Percentiles rank a stretch among this genome's conserved stretches.
Evolutionary conservation across 129 eudicot genomes (phyloP).

Genomic region (Solidago caesia): DNA sequence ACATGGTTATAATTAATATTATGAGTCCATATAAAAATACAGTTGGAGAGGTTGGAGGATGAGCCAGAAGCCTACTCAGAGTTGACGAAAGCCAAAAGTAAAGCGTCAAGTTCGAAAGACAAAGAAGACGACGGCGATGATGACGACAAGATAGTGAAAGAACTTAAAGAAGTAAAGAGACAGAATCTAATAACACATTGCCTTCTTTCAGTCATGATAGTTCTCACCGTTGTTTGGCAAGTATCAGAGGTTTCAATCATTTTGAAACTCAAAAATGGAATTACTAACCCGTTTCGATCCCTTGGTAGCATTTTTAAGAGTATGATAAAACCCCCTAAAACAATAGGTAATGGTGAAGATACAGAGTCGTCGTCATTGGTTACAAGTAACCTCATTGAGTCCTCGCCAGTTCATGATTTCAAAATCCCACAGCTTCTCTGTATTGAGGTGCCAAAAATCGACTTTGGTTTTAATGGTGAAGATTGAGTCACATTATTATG

Average conservation of each 20-base stretch:
- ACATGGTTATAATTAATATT: not conserved
- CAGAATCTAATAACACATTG: constrained; percentile 76
- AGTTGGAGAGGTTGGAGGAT: constrained; percentile 42
- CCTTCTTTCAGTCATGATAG: constrained; percentile 62
- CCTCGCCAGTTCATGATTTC: constrained; percentile 38
- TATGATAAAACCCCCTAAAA: constrained; percentile 25
- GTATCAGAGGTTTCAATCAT: constrained; percentile 73
- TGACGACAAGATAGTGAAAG: constrained; percentile 45
- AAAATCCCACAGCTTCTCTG: constrained; percentile 45
- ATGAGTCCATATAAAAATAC: not conserved
- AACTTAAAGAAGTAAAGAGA: constrained; percentile 50
- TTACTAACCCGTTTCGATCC: constrained; percentile 62
- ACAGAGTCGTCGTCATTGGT: not conserved
- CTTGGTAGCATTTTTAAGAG: constrained; percentile 38
- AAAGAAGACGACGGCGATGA: not conserved
- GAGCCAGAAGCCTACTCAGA: constrained; percentile 14
- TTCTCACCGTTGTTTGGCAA: constrained; percentile 72
- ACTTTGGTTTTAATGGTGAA: constrained; percentile 8
- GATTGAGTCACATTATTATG: not conserved
- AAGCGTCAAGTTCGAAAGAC: not conserved
- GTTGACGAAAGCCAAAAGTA: constrained; percentile 9
- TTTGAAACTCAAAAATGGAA: constrained; percentile 57
- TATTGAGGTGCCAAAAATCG: constrained; percentile 37
- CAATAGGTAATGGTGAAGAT: constrained; percentile 16
- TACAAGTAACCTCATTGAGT: constrained; percentile 11